Conservation (phyloP, 139 green algal species). For the Coccomyxa sp. region DNA sequence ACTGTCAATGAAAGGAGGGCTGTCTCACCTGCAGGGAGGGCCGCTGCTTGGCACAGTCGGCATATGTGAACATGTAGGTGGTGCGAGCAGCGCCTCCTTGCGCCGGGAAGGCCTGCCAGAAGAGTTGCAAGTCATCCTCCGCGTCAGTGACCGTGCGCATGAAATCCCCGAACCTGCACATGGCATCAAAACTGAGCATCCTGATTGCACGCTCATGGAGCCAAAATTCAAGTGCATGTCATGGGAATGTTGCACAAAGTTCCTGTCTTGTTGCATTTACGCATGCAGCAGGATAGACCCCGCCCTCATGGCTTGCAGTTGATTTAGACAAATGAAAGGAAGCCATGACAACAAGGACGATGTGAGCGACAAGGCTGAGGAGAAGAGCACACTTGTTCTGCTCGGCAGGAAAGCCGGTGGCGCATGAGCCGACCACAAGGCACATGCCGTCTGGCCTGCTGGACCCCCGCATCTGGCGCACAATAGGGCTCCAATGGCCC, state of each 20-base stretch:
- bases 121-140: slow-evolving; percentile 63
- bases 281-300: too few relatives aligned
- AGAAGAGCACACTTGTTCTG: slow-evolving; percentile 14
- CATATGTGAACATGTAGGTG: slow-evolving; percentile 90
- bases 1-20: not conserved
- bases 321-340: too few relatives aligned
- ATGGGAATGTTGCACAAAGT: too few relatives aligned
- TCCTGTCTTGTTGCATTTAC: too few relatives aligned
- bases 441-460: slow-evolving; percentile 78
- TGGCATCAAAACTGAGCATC: slow-evolving; percentile 7
- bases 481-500: slow-evolving; percentile 77
- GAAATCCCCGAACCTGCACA: slow-evolving; percentile 45
- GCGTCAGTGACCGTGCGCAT: slow-evolving; percentile 53
- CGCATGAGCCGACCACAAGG: slow-evolving; percentile 81
- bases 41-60: slow-evolving; percentile 56
- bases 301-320: too few relatives aligned
- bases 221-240: too few relatives aligned
- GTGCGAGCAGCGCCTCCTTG: slow-evolving; percentile 55
- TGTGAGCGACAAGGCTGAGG: too few relatives aligned
- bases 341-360: too few relatives aligned
- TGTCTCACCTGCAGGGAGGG: slow-evolving; percentile 43
- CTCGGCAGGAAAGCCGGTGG: slow-evolving; percentile 39
- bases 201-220: too few relatives aligned
- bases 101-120: slow-evolving; percentile 77
- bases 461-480: slow-evolving; percentile 66